Conservation (phyloP, 805 yeast genomes). For the Wickerhamiella allomyrinae region DNA sequence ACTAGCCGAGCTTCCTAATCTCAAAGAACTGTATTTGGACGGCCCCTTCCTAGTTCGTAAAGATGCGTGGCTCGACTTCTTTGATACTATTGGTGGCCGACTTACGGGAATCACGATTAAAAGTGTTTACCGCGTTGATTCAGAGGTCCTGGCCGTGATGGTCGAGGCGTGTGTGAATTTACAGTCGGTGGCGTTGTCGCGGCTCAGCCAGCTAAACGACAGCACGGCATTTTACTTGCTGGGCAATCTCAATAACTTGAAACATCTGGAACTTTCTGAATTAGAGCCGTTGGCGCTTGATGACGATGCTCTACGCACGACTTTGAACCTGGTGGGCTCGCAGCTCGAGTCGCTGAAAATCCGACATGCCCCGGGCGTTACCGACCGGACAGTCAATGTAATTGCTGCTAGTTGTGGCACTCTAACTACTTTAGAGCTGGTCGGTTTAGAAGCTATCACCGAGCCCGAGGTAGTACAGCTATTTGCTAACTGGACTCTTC, state of each 20-base stretch:
- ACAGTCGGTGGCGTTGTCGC: constrained; percentile 42
- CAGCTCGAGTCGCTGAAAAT: constrained; percentile 43
- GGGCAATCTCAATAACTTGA: constrained; percentile 40
- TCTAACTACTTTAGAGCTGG: constrained; percentile 45
- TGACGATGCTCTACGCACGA: constrained; percentile 50
- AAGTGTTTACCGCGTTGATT: constrained; percentile 72
- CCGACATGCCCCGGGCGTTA: constrained; percentile 60
- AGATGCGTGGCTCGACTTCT: constrained; percentile 61
- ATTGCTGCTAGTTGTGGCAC: constrained; percentile 36
- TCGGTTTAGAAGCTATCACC: constrained; percentile 47
- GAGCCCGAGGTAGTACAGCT: constrained; percentile 49
- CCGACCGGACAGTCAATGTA: constrained; percentile 34
- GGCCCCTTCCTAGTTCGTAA: constrained; percentile 83
- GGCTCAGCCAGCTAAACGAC: constrained; percentile 59
- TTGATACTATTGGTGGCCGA: constrained; percentile 40
- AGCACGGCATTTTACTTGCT: constrained; percentile 44
- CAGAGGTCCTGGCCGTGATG: constrained; percentile 47
- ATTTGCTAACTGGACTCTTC: constrained; percentile 38
- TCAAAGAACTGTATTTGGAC: constrained; percentile 50
- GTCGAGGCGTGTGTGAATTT: constrained; percentile 44
- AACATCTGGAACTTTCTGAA: constrained; percentile 49
- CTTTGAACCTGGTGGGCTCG: constrained; percentile 40
- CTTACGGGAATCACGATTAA: constrained; percentile 47
- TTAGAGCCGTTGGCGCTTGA: constrained; percentile 51
- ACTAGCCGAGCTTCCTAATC: constrained; percentile 39